Conservation (phyloP, 1,284 basidiomycete genomes). For the Puccinia triticina region DNA sequence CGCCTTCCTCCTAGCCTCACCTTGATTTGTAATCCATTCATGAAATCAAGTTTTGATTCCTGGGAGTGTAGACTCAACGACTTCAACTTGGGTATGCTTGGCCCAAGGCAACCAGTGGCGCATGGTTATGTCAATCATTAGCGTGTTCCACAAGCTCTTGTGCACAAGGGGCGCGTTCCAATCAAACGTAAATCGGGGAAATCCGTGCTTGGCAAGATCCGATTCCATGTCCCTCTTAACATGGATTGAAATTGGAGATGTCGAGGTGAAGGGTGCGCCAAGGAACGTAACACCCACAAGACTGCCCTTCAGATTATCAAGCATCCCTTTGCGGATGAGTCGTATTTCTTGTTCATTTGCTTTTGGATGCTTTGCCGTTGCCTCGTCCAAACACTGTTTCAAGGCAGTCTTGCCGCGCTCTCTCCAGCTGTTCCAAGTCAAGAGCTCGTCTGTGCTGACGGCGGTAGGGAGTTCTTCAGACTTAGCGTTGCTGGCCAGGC, state of each 20-base stretch:
- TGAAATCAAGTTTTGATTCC: neutral
- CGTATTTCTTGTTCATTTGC: neutral
- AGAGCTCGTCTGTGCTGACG: neutral
- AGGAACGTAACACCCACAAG: neutral
- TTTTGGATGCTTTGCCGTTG: neutral
- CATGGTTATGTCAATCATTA: neutral
- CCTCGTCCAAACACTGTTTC: neutral
- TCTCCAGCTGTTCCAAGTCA: neutral
- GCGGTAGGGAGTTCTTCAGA: neutral
- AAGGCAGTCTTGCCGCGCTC: constrained; percentile 1
- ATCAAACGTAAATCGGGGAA: neutral
- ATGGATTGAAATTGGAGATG: neutral
- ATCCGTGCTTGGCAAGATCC: neutral
- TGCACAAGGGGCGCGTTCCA: neutral
- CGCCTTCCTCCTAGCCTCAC: neutral
- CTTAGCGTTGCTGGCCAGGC: neutral
- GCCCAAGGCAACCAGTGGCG: too few species aligned
- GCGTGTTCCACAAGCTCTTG: neutral
- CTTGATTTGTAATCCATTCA: constrained; percentile 7
- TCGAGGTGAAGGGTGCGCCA: neutral
- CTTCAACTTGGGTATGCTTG: neutral
- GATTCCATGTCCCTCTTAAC: constrained; percentile 4
- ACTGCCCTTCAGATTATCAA: neutral
- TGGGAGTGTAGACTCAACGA: neutral
- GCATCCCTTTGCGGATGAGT: neutral